phyloP scores from a whole-genome alignment of 176 grass and related monocot species.

The Cenchrus americanus region DNA sequence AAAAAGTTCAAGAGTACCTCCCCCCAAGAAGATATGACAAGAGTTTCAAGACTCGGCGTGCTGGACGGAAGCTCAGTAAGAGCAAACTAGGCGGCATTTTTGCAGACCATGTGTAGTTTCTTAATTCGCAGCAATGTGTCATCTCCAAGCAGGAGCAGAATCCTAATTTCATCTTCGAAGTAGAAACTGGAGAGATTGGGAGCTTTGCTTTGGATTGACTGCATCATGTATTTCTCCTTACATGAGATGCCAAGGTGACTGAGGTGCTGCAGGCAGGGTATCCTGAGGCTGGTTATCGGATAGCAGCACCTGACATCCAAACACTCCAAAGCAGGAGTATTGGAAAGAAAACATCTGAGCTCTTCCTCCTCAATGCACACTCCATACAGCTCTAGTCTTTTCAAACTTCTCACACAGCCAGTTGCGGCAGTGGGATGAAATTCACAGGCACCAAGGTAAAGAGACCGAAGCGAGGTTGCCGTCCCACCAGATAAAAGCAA shows the following conservation, averaged over 20 bases:
- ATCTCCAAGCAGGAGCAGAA: background rate
- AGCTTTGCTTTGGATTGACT: background rate
- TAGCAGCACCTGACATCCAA: background rate
- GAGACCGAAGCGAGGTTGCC: background rate
- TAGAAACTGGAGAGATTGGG: background rate
- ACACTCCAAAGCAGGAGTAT: background rate
- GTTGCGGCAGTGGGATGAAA: background rate
- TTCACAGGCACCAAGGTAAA: background rate
- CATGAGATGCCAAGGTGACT: background rate
- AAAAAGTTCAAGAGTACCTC: no score
- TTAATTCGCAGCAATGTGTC: no score
- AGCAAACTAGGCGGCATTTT: no score
- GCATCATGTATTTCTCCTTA: background rate
- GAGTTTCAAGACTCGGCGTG: no score
- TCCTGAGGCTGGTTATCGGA: background rate
- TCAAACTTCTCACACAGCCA: background rate
- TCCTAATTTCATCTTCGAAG: background rate
- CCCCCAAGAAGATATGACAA: no score
- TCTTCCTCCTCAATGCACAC: background rate
- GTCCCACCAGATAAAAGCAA: background rate
- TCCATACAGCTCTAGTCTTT: background rate
- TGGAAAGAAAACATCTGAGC: background rate
- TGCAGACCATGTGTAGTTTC: no score
- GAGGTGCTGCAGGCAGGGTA: slow-evolving; percentile 7
- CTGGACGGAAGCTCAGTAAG: no score